Conservation (phyloP, 495 filamentous ascomycete genomes). For the Podospora didyma region DNA sequence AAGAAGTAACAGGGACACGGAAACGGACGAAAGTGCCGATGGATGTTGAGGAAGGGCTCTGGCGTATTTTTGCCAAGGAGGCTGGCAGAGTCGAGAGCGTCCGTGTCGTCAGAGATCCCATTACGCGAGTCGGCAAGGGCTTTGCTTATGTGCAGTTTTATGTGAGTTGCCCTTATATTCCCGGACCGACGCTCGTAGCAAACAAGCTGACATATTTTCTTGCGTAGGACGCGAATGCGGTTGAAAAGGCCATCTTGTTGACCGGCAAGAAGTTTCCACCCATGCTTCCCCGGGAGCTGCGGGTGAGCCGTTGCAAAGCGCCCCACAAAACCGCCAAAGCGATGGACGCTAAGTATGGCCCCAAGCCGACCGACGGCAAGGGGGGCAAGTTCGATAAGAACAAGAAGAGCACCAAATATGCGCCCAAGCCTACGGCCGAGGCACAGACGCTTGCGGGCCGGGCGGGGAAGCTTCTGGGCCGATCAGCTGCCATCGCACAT, state of each 20-base stretch:
- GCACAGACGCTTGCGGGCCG: constrained; percentile 73
- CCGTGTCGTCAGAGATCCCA: constrained; percentile 83
- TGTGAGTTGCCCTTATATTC: constrained; percentile 31
- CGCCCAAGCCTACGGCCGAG: constrained; percentile 61
- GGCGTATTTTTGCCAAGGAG: constrained; percentile 72
- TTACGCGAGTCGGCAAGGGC: constrained; percentile 91
- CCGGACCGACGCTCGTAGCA: background rate
- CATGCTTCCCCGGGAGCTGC: constrained; percentile 80
- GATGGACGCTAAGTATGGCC: constrained; percentile 28
- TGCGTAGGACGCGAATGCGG: constrained; percentile 67
- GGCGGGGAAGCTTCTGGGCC: constrained; percentile 76
- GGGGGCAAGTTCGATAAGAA: constrained; percentile 11
- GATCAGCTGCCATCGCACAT: constrained; percentile 58
- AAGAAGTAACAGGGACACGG: constrained; percentile 51
- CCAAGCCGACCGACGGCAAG: constrained; percentile 4
- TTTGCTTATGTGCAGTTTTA: constrained; percentile 97
- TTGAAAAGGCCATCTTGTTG: constrained; percentile 81
- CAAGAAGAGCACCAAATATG: constrained; percentile 45
- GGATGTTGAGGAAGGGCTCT: constrained; percentile 93
- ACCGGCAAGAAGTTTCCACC: constrained; percentile 91
- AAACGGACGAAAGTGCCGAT: constrained; percentile 65
- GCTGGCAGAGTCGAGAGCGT: constrained; percentile 88
- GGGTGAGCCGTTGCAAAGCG: constrained; percentile 80
- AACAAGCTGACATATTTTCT: constrained; percentile 2
- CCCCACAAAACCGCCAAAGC: constrained; percentile 62